Evolutionary conservation across 2,329 filamentous ascomycete species (phyloP).

Genomic region (Aspergillus fumigatiaffinis): DNA sequence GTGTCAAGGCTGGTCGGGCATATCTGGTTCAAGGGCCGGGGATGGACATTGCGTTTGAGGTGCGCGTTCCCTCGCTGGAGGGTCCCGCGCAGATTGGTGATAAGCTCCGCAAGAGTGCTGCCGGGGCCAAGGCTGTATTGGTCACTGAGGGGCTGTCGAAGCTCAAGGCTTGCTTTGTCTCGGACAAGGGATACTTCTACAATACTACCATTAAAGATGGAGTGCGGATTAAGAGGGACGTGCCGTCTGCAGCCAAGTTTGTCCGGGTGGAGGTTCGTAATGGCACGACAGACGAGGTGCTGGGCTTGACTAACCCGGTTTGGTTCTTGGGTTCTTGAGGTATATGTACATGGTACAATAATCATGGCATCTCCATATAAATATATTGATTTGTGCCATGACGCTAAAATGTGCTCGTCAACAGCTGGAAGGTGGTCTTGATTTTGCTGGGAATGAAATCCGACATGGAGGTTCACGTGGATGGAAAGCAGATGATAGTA

Average conservation of each 20-base stretch:
- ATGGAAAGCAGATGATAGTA: too few relatives aligned
- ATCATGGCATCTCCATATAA: too few relatives aligned
- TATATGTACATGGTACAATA: too few relatives aligned
- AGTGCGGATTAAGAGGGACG: neutral
- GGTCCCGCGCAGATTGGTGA: neutral
- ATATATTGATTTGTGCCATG: too few relatives aligned
- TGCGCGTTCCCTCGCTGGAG: neutral
- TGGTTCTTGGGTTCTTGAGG: neutral
- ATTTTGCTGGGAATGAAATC: too few relatives aligned
- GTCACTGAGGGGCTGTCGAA: neutral
- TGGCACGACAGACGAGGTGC: neutral
- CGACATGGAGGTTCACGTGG: too few relatives aligned
- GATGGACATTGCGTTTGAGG: neutral
- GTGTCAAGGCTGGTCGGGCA: neutral
- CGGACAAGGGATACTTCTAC: neutral
- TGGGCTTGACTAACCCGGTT: neutral
- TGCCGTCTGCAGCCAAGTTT: neutral
- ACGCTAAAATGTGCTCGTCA: too few relatives aligned
- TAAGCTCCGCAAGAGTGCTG: neutral
- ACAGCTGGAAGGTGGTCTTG: too few relatives aligned
- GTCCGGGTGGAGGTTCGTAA: neutral
- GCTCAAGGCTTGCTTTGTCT: neutral
- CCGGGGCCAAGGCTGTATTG: neutral
- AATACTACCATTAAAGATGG: neutral
- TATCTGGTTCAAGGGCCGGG: neutral